phyloP scores from a whole-genome alignment of 805 yeast species.

The Pichia manshurica region DNA sequence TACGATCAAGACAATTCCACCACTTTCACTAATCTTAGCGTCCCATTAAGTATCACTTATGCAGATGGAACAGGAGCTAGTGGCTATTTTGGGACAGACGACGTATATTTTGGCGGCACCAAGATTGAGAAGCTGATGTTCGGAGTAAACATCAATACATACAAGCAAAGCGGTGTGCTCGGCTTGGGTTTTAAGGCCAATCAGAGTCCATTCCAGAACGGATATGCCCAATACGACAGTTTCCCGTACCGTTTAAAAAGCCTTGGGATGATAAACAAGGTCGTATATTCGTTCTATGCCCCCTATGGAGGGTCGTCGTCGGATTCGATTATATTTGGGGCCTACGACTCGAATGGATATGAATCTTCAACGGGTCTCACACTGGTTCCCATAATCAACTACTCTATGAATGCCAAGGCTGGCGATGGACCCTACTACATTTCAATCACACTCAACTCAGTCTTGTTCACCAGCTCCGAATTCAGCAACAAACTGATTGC shows the following conservation, averaged over 20 bases:
- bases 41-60: slow-evolving; percentile 35
- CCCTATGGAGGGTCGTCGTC: slow-evolving; percentile 38
- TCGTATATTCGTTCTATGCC: slow-evolving; percentile 45
- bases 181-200: slow-evolving; percentile 67
- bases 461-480: slow-evolving; percentile 23
- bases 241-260: slow-evolving; percentile 53
- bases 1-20: slow-evolving; percentile 34
- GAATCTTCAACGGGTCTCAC: slow-evolving; percentile 41
- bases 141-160: slow-evolving; percentile 59
- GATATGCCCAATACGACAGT: slow-evolving; percentile 41
- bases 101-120: slow-evolving; percentile 44
- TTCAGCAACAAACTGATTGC: slow-evolving; percentile 14
- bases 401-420: slow-evolving; percentile 26
- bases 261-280: slow-evolving; percentile 47
- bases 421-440: slow-evolving; percentile 30
- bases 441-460: slow-evolving; percentile 39
- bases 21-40: slow-evolving; percentile 30
- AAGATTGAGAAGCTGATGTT: slow-evolving; percentile 48
- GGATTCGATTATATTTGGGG: slow-evolving; percentile 53
- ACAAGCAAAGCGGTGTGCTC: slow-evolving; percentile 55
- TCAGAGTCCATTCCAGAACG: slow-evolving; percentile 44
- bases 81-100: slow-evolving; percentile 53
- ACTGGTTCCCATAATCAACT: slow-evolving; percentile 15
- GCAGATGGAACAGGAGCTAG: slow-evolving; percentile 38
- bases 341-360: slow-evolving; percentile 44